Evolutionary conservation across 148 eudicot species (phyloP).

Genomic region (Chenopodium berlandieri): DNA sequence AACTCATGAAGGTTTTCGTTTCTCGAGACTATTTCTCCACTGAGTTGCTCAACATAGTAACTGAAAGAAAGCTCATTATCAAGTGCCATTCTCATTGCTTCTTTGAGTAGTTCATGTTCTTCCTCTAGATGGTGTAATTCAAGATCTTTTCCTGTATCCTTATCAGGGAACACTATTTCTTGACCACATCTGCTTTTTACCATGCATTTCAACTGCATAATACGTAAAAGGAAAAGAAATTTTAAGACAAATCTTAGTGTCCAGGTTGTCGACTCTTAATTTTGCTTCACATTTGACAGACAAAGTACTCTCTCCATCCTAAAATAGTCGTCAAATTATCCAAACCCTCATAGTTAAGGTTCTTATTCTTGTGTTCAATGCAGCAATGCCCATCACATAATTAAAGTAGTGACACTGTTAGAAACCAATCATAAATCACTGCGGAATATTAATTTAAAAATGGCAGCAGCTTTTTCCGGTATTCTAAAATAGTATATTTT

Average conservation of each 20-base stretch:
- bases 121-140: constrained; percentile 33
- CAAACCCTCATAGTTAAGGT: background rate
- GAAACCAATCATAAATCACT: too few relatives aligned
- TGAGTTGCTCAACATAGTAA: constrained; percentile 37
- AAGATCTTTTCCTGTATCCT: constrained; percentile 13
- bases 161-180: constrained; percentile 11
- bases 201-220: constrained; percentile 17
- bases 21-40: constrained; percentile 30
- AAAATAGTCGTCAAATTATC: background rate
- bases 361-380: too few relatives aligned
- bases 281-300: background rate
- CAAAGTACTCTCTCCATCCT: too few relatives aligned
- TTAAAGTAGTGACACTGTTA: too few relatives aligned
- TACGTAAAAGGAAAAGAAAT: background rate
- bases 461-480: background rate
- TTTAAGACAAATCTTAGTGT: background rate
- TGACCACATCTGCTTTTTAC: constrained; percentile 15
- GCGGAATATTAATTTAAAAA: too few relatives aligned
- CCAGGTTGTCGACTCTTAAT: too few relatives aligned
- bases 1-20: constrained; percentile 32
- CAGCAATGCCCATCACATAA: too few relatives aligned
- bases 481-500: background rate
- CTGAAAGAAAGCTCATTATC: constrained; percentile 35
- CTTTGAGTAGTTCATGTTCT: constrained; percentile 46
- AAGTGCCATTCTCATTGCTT: constrained; percentile 42